phyloP scores from a whole-genome alignment of 345 rosid genomes.

The Rhodomyrtus tomentosa region DNA sequence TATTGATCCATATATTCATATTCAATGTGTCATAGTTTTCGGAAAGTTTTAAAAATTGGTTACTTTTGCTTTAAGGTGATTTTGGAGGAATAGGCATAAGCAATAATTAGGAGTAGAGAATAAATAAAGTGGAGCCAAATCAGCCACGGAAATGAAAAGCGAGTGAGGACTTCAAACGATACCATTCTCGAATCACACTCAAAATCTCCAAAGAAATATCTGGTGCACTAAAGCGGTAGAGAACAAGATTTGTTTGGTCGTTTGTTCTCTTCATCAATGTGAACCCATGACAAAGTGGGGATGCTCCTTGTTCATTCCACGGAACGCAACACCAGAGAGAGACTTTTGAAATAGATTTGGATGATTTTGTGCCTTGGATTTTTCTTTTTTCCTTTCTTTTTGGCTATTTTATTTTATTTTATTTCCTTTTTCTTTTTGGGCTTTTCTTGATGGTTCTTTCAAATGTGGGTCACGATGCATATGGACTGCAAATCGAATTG shows the following conservation, averaged over 20 bases:
- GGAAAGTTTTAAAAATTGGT: background rate
- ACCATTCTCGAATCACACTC: background rate
- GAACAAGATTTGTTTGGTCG: background rate
- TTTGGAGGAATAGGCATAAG: background rate
- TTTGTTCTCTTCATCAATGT: background rate
- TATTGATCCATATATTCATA: too few relatives aligned
- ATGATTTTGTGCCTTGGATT: background rate
- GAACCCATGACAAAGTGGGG: background rate
- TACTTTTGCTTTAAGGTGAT: background rate
- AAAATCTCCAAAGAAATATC: background rate
- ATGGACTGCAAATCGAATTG: background rate
- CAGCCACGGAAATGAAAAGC: background rate
- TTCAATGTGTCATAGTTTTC: too few relatives aligned
- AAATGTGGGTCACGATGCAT: background rate
- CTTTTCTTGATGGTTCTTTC: background rate
- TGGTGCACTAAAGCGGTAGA: background rate
- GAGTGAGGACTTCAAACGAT: background rate
- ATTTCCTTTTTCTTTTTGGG: background rate
- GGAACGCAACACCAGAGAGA: background rate
- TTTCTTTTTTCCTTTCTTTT: too few relatives aligned
- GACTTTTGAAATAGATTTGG: background rate
- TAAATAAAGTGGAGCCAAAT: background rate
- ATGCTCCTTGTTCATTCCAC: background rate
- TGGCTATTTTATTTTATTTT: too few relatives aligned
- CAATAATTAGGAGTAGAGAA: background rate